phyloP scores from a whole-genome alignment of 441 rosid species.

The Eugenia klotzschiana region DNA sequence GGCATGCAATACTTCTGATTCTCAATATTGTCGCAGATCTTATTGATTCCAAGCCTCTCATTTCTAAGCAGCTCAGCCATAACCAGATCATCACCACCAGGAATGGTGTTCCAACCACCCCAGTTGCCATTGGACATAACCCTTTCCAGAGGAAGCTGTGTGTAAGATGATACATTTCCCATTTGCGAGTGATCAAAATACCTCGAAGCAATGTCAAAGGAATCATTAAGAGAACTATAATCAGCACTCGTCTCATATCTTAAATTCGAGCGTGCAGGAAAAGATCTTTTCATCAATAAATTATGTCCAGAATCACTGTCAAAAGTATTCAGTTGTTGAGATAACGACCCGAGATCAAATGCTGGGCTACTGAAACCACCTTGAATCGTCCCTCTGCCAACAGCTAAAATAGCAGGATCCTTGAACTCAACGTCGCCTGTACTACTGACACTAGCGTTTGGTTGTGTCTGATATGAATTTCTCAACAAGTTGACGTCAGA shows the following conservation, averaged over 20 bases:
- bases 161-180: conserved; percentile 32
- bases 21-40: conserved; percentile 13
- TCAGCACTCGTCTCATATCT: conserved; percentile 43
- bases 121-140: conserved; percentile 65
- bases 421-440: conserved; percentile 57
- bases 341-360: conserved; percentile 44
- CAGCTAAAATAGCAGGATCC: conserved; percentile 94
- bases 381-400: conserved; percentile 74
- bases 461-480: conserved; percentile 37
- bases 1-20: conserved; percentile 23
- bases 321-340: conserved; percentile 32
- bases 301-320: conserved; percentile 63
- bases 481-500: conserved; percentile 34
- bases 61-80: conserved; percentile 10
- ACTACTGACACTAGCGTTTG: conserved; percentile 24
- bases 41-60: conserved; percentile 10
- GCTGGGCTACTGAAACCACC: conserved; percentile 38
- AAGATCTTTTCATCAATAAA: conserved; percentile 55
- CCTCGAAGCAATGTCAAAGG: conserved; percentile 58
- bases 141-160: conserved; percentile 46
- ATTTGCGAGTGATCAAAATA: conserved; percentile 49
- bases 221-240: conserved; percentile 37
- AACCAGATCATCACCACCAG: conserved; percentile 28
- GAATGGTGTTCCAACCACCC: conserved; percentile 73
- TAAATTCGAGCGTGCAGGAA: conserved; percentile 40